Evolutionary conservation across 1,284 basidiomycete species (phyloP), one percentile per base, ranked within the genome.

Genomic region (Pisolithus thermaeus): DNA sequence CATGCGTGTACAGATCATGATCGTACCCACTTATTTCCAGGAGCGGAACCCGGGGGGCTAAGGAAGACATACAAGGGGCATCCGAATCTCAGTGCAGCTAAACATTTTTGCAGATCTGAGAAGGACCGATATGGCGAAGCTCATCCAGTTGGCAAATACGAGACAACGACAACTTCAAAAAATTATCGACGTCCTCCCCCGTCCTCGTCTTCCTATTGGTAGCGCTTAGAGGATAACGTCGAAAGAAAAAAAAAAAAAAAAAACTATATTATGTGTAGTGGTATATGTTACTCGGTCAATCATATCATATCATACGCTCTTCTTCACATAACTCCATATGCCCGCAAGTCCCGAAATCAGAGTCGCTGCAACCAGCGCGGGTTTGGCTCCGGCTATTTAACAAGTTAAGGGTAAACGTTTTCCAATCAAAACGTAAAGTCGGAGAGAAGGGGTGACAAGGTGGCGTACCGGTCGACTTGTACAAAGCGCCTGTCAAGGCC

Each of bases 281-380:
- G 56, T 73, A 69, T 75, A 73, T 71, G 76, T 64, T 80, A 79
- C 73, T 75, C 67, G 57, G 62, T 65, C 66, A 45, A 57, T 75
- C 71, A 79, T 20, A 20, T 20, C 18, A 20, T 20, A 20, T 74
- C 71, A 79, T 74, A 90, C 78, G 66, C 75, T 83, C 70, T 80
- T 86, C 80, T 97, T 97, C 71, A 92, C 81, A 73, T 84, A 86
- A 72, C 92, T 93, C 94, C 95, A 97, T 54, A 85, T 72, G 53
- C 92, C 93, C 56, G 93, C 94, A 63, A 85, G 76, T 57, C 82
- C 88, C 61, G 94, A 93, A 73, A 95, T 88, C 62, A 97, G 73
- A 50, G 87, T 86, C 50, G 91, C 92, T 57, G 95, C 90, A 55
- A 90, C 89, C 56, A 94, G 70, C 60, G 91, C 90, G 59, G 95